Evolutionary conservation across 176 grass and related monocot species (phyloP).

Genomic region (Oryza coarctata): DNA sequence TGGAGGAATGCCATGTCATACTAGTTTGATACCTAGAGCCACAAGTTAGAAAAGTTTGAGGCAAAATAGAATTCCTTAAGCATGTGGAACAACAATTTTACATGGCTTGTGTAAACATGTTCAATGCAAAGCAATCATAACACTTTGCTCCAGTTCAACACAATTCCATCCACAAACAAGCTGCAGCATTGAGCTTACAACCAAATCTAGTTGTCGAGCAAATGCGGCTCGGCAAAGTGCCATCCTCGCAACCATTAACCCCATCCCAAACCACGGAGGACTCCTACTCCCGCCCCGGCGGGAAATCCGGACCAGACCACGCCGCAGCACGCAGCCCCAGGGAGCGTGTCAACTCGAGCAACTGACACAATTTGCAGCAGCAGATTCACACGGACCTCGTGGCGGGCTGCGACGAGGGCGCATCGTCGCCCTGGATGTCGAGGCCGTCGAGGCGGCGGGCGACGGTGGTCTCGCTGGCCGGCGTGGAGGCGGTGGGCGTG

Average conservation of each 20-base stretch:
- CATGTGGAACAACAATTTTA: background rate
- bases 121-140: background rate
- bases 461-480: conserved; percentile 72
- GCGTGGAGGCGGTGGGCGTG: conserved; percentile 57
- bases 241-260: conserved; percentile 6
- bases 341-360: conserved; percentile 12
- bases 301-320: background rate
- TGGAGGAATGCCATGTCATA: background rate
- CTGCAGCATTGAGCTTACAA: background rate
- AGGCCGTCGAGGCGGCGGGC: conserved; percentile 63
- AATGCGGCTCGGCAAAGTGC: conserved; percentile 21
- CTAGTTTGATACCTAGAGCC: background rate
- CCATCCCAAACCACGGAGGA: background rate
- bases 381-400: conserved; percentile 47
- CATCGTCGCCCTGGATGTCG: conserved; percentile 69
- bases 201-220: conserved; percentile 26
- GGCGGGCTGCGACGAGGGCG: conserved; percentile 60
- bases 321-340: background rate
- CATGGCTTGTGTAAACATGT: background rate
- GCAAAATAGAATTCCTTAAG: background rate
- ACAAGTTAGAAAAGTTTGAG: background rate
- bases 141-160: background rate
- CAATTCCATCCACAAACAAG: background rate
- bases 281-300: background rate
- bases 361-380: no score